phyloP scores from a whole-genome alignment of 148 eudicot genomes.

The Rhododendron molle region DNA sequence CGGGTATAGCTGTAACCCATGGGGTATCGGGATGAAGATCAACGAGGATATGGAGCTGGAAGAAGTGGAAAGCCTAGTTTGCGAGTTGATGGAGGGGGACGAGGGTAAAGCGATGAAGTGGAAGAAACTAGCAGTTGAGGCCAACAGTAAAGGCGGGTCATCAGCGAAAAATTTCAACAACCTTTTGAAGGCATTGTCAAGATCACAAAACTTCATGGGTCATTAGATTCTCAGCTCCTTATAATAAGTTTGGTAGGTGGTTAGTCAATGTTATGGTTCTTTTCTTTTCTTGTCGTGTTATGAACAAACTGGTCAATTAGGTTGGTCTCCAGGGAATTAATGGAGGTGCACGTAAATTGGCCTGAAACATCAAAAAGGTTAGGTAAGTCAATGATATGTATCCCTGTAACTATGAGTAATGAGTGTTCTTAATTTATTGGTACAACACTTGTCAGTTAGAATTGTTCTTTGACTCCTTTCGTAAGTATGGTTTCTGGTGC shows the following conservation, averaged over 20 bases:
- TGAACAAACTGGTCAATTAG: not conserved
- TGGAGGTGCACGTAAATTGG: not conserved
- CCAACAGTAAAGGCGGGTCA: slow-evolving; percentile 28
- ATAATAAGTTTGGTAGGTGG: not conserved
- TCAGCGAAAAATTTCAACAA: slow-evolving; percentile 32
- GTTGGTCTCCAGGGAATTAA: not conserved
- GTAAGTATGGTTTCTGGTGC: not conserved
- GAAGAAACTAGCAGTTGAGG: slow-evolving; percentile 40
- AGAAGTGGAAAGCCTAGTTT: slow-evolving; percentile 41
- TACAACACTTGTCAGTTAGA: not conserved
- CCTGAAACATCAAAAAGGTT: not conserved
- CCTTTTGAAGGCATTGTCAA: slow-evolving; percentile 16
- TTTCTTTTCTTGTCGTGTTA: not conserved
- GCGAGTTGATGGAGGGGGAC: slow-evolving; percentile 47
- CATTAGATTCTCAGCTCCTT: not conserved
- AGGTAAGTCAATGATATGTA: not conserved
- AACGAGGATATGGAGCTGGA: slow-evolving; percentile 33
- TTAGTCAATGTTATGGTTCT: not conserved
- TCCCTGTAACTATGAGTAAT: not conserved
- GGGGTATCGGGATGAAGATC: slow-evolving; percentile 53
- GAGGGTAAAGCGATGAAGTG: slow-evolving; percentile 49
- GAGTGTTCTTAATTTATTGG: not conserved
- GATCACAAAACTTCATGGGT: not conserved
- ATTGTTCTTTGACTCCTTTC: not conserved
- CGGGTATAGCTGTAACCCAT: slow-evolving; percentile 35